These are phyloP conservation scores for Saturnispora sekii DNA, from an alignment of 805 yeast genomes.

Conservation along the genomic window DNA sequence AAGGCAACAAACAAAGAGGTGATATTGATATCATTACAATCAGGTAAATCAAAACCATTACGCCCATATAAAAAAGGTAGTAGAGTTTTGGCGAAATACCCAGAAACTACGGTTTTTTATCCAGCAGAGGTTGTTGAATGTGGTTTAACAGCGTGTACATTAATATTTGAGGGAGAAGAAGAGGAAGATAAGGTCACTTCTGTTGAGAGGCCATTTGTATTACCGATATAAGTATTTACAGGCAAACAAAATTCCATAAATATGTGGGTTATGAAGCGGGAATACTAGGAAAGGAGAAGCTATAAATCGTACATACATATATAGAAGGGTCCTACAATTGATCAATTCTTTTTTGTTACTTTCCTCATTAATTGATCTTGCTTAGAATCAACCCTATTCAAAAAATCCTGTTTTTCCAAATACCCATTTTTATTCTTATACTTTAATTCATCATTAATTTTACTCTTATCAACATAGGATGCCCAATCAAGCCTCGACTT, in stretches of 20 bases:
- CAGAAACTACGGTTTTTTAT: constrained; percentile 95
- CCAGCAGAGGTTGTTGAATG: constrained; percentile 86
- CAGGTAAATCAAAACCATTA: constrained; percentile 22
- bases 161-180: constrained; percentile 93
- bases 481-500: constrained; percentile 95
- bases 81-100: constrained; percentile 85
- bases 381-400: constrained; percentile 59
- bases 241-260: background rate
- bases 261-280: too few species aligned
- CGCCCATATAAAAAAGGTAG: constrained; percentile 62
- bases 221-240: constrained; percentile 33
- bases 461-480: constrained; percentile 78
- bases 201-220: constrained; percentile 73
- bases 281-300: background rate
- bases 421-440: constrained; percentile 84
- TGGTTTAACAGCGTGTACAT: constrained; percentile 65
- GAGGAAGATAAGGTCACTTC: constrained; percentile 94
- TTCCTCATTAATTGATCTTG: constrained; percentile 41
- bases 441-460: constrained; percentile 72
- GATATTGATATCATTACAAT: constrained; percentile 47
- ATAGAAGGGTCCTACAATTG: background rate
- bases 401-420: constrained; percentile 83
- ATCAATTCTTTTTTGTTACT: constrained; percentile 18
- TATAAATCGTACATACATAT: background rate
- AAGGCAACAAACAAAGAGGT: constrained; percentile 77